Conservation (phyloP, 352 stramenopile genomes). For the Aphanomyces invadans region DNA sequence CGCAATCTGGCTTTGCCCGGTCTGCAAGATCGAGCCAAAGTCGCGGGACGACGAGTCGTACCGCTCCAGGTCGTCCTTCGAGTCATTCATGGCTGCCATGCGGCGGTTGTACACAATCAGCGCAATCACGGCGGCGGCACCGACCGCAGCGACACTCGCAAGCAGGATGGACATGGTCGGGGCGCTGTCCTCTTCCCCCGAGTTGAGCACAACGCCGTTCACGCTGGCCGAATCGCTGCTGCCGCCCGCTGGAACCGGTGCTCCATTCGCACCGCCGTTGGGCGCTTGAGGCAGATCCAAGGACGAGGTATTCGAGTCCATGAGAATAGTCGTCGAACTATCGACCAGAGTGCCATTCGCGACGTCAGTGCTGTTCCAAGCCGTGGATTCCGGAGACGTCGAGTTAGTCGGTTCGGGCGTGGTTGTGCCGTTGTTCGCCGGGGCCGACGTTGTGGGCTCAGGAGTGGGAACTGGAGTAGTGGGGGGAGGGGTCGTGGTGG, state of each 20-base stretch:
- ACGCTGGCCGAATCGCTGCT: background rate
- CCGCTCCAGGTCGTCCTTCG: slow-evolving; percentile 1
- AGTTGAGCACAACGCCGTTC: background rate
- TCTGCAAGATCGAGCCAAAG: slow-evolving; percentile 14
- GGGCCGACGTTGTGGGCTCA: background rate
- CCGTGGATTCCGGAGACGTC: background rate
- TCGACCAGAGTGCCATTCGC: background rate
- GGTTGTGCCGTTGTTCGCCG: background rate
- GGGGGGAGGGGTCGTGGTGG: background rate
- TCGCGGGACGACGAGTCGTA: background rate
- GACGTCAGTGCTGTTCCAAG: background rate
- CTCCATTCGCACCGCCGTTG: background rate
- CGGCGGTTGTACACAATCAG: slow-evolving; percentile 23
- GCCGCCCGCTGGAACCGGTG: background rate
- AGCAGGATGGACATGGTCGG: slow-evolving; percentile 9
- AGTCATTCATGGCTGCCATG: slow-evolving; percentile 5
- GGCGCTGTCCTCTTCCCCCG: background rate
- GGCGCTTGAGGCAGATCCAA: background rate
- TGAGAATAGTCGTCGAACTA: background rate
- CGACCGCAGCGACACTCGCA: slow-evolving; percentile 4
- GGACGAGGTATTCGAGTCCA: background rate
- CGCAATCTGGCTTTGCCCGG: slow-evolving; percentile 13
- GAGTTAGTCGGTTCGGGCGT: background rate
- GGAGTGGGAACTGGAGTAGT: background rate
- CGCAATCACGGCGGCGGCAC: background rate